These are phyloP conservation scores for Diaporthe sp. DNA, from an alignment of 2,329 filamentous ascomycete genomes.

Conservation along the genomic window DNA sequence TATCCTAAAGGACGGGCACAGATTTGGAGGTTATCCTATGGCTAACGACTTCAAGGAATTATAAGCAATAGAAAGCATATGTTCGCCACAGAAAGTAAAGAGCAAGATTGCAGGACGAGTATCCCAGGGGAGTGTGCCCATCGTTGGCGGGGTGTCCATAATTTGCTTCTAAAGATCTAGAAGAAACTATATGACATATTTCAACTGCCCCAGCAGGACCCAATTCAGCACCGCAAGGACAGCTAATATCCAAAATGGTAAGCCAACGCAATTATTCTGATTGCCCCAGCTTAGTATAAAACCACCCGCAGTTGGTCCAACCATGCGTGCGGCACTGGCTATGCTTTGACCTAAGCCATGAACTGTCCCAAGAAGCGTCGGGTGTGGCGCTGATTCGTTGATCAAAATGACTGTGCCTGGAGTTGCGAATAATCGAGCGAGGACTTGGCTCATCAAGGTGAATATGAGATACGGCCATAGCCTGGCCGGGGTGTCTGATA, in stretches of 20 bases:
- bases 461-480: slow-evolving; percentile 37
- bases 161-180: too few relatives aligned
- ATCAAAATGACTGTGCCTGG: slow-evolving; percentile 42
- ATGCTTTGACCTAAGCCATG: slow-evolving; percentile 41
- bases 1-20: too few relatives aligned
- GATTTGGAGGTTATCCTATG: too few relatives aligned
- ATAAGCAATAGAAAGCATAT: too few relatives aligned
- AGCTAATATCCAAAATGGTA: slow-evolving; percentile 38
- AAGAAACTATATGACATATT: neutral
- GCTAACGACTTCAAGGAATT: too few relatives aligned
- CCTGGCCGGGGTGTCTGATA: slow-evolving; percentile 33
- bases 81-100: too few relatives aligned
- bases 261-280: slow-evolving; percentile 37
- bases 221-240: slow-evolving; percentile 20
- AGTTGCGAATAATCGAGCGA: slow-evolving; percentile 39
- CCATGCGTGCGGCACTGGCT: slow-evolving; percentile 39
- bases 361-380: slow-evolving; percentile 38
- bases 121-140: too few relatives aligned
- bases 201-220: neutral
- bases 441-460: slow-evolving; percentile 37
- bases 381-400: slow-evolving; percentile 40
- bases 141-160: too few relatives aligned
- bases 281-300: slow-evolving; percentile 40
- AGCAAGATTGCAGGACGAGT: too few relatives aligned
- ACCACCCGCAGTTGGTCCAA: slow-evolving; percentile 40